Conservation (phyloP, 2,329 filamentous ascomycete species). For the Cytospora paraplurivora region DNA sequence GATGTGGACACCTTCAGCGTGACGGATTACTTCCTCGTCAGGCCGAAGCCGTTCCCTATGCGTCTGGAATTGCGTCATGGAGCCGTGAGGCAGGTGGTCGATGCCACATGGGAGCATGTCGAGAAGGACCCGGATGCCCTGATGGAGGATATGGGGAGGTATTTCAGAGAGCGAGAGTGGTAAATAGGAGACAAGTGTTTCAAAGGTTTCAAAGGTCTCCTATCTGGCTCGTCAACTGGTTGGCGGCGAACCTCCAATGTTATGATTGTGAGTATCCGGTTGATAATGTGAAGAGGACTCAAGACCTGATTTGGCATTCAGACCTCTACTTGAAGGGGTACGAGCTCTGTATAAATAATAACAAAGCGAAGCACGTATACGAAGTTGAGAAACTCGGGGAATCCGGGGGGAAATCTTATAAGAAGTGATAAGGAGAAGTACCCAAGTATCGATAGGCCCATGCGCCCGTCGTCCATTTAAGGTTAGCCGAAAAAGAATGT, state of each 20-base stretch:
- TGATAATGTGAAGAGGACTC: too few species aligned
- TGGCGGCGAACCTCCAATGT: too few species aligned
- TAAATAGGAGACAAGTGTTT: background rate
- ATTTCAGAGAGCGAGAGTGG: background rate
- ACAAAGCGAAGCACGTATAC: too few species aligned
- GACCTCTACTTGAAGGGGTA: too few species aligned
- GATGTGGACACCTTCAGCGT: slow-evolving; percentile 3
- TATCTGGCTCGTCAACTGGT: too few species aligned
- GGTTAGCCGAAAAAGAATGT: background rate
- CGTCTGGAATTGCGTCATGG: background rate
- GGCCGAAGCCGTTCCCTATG: slow-evolving; percentile 10
- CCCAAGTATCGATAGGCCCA: background rate
- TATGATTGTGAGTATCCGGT: too few species aligned
- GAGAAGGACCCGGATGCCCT: slow-evolving; percentile 9
- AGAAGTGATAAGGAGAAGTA: too few species aligned
- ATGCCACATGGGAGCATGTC: background rate
- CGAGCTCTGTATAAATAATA: too few species aligned
- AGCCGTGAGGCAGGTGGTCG: background rate
- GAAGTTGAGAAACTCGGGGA: too few species aligned
- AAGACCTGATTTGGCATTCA: too few species aligned
- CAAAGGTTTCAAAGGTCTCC: background rate
- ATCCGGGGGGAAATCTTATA: too few species aligned
- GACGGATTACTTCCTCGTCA: slow-evolving; percentile 7
- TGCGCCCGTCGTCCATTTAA: background rate
- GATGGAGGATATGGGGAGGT: slow-evolving; percentile 1